Evolutionary conservation across 1,284 basidiomycete genomes (phyloP).

Genomic region (Thecaphora thlaspeos): DNA sequence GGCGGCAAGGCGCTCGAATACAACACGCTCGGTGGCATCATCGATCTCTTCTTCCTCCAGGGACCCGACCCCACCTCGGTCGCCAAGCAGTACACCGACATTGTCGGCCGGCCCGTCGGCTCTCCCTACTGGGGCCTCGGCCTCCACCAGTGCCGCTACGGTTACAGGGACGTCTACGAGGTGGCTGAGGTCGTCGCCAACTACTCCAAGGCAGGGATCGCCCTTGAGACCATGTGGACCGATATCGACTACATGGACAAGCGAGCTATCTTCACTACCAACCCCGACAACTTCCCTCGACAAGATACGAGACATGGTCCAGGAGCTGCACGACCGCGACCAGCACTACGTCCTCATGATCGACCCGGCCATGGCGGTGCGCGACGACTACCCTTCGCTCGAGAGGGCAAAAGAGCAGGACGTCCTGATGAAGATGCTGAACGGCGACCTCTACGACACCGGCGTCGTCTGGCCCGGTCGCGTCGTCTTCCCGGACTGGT

Average conservation of each 20-base stretch:
- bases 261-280: constrained; percentile 69
- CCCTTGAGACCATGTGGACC: constrained; percentile 75
- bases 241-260: constrained; percentile 70
- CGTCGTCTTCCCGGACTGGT: constrained; percentile 29
- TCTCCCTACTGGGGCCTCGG: constrained; percentile 41
- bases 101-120: constrained; percentile 32
- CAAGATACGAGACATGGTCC: constrained; percentile 67
- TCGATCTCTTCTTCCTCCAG: constrained; percentile 44
- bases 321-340: constrained; percentile 63
- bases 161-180: constrained; percentile 34
- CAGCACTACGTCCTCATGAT: constrained; percentile 60
- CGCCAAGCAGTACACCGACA: constrained; percentile 41
- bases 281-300: constrained; percentile 67
- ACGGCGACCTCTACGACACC: constrained; percentile 66
- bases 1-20: constrained; percentile 30
- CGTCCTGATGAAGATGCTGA: constrained; percentile 42
- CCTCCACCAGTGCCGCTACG: constrained; percentile 49
- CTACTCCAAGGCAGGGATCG: constrained; percentile 60
- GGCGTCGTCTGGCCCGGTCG: constrained; percentile 62
- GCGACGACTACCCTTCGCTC: constrained; percentile 34
- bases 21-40: constrained; percentile 41
- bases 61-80: constrained; percentile 29
- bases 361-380: constrained; percentile 32
- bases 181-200: constrained; percentile 24
- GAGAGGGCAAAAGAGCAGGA: constrained; percentile 32